Base-by-base conservation (phyloP, 495 filamentous ascomycete genomes). In the Lichina pygmaea region DNA sequence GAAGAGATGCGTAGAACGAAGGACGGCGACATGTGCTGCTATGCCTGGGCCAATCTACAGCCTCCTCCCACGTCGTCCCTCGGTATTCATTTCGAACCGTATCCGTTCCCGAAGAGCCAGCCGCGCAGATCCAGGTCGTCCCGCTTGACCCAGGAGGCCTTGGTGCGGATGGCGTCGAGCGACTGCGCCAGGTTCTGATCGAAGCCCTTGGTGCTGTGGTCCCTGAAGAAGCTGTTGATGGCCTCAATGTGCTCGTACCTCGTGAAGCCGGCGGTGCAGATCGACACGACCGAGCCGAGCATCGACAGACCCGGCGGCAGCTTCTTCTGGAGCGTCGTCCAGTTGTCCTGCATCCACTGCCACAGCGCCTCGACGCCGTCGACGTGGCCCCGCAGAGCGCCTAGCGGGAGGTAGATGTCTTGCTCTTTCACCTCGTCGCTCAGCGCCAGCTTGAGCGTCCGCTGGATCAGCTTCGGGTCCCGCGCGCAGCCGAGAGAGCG, bases 361-460 rank as follows among this genome's bases (percentile, higher is more conserved):
- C 78, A 95, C 47, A 93, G 65, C 9, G 77, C 79, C 46, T 81
- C 67, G 42, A 86, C 78, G 53, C 89, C 89, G 41, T 73, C 70
- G 6, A 69, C 60, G 55, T 93, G 81, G 52, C 67, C 73, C 47
- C 89, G 72, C 44, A 97, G 68, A 30, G 78, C 81, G 37, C 70
- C 68, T 30, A 91, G 62, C 3, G 75, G 89, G 55, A 93, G 75
- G 65, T 94, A 95, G 51, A 97, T 76, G 39, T 97, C 89, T 62
- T 97, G 89, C 51, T 77, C 84, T 65, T 92, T 91, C 59, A 97
- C 83, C 49, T 93, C 79, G 38, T 75, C 70, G 58, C 75, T 72
- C 48, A 81, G 66, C 40, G 85, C 72, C 34, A 93, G 63, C 8
- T 60, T 66, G 13, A 97, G 70, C 2, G 85, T 86, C 46, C 74